phyloP scores from a whole-genome alignment of 2,329 filamentous ascomycete genomes.

The Aspergillus sp. region DNA sequence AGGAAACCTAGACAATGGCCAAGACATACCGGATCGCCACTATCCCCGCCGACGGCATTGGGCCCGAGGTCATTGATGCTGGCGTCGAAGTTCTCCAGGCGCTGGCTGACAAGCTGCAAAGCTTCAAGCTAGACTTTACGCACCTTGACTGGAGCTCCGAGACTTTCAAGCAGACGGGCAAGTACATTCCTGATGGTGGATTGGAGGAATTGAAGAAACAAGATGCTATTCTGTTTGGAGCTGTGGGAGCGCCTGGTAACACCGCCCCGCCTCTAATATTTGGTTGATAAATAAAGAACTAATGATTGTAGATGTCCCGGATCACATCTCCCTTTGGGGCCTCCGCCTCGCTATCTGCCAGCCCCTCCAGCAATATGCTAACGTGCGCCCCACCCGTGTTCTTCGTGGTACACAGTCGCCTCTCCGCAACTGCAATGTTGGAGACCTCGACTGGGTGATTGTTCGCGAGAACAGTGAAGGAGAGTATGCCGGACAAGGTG shows the following conservation, averaged over 20 bases:
- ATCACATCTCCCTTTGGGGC: constrained; percentile 70
- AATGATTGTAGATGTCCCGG: constrained; percentile 58
- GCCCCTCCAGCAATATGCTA: constrained; percentile 70
- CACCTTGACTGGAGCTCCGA: constrained; percentile 71
- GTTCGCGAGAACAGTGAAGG: constrained; percentile 70
- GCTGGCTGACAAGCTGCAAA: constrained; percentile 49
- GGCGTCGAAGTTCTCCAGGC: constrained; percentile 64
- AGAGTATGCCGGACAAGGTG: constrained; percentile 69
- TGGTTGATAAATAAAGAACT: background rate
- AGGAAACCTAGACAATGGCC: constrained; percentile 4
- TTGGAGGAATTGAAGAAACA: constrained; percentile 62
- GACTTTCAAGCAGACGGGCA: constrained; percentile 67
- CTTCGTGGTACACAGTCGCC: constrained; percentile 65
- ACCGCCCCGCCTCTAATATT: background rate
- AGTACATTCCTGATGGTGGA: constrained; percentile 67
- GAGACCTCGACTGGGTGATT: constrained; percentile 70
- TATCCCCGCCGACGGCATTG: constrained; percentile 72
- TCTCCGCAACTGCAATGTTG: constrained; percentile 57
- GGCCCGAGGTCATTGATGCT: constrained; percentile 68
- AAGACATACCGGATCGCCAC: constrained; percentile 60
- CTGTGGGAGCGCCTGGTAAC: constrained; percentile 64
- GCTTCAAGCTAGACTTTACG: constrained; percentile 65
- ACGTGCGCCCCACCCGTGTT: constrained; percentile 67
- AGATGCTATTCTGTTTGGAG: constrained; percentile 71
- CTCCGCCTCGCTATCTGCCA: constrained; percentile 70